A percentile compares a stretch with the other conserved stretches of the same genome.
Evolutionary conservation across 345 rosid genomes (phyloP).

Genomic region (Bruguiera sexangula): DNA sequence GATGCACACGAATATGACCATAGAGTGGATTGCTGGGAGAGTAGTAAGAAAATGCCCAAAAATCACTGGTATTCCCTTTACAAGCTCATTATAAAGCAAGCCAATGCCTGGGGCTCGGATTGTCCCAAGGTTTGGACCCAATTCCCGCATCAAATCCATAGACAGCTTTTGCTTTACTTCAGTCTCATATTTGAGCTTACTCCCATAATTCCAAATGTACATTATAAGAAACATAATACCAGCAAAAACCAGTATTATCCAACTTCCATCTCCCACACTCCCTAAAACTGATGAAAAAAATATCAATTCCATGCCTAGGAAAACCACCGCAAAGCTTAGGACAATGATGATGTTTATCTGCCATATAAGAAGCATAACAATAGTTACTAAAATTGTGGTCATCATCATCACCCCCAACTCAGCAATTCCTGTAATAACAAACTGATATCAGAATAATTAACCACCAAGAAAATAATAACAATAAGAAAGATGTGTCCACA

Average conservation of each 20-base stretch:
- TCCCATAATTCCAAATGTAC: slow-evolving; percentile 96
- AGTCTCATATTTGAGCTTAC: slow-evolving; percentile 93
- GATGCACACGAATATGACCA: slow-evolving; percentile 92
- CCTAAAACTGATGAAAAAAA: slow-evolving; percentile 87
- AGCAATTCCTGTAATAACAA: slow-evolving; percentile 69
- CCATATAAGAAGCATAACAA: slow-evolving; percentile 99
- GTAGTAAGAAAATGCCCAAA: slow-evolving; percentile 97
- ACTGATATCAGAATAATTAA: slow-evolving; percentile 22
- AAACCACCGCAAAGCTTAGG: slow-evolving; percentile 56
- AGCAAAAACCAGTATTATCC: slow-evolving; percentile 89
- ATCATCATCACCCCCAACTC: slow-evolving; percentile 99
- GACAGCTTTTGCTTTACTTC: slow-evolving; percentile 94
- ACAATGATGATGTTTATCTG: slow-evolving; percentile 84
- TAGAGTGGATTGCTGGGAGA: slow-evolving; percentile 96
- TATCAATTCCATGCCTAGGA: slow-evolving; percentile 77
- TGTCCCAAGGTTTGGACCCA: slow-evolving; percentile 94
- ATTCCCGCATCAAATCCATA: slow-evolving; percentile 85
- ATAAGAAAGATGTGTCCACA: not conserved
- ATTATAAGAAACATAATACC: slow-evolving; percentile 79
- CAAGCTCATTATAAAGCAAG: slow-evolving; percentile 89
- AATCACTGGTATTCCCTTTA: slow-evolving; percentile 89
- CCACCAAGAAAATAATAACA: not conserved
- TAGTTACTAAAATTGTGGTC: slow-evolving; percentile 83
- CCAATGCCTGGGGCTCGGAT: slow-evolving; percentile 98
- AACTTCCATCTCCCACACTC: slow-evolving; percentile 86